phyloP scores from a whole-genome alignment of 805 yeast genomes.

The Yarrowia sp. region DNA sequence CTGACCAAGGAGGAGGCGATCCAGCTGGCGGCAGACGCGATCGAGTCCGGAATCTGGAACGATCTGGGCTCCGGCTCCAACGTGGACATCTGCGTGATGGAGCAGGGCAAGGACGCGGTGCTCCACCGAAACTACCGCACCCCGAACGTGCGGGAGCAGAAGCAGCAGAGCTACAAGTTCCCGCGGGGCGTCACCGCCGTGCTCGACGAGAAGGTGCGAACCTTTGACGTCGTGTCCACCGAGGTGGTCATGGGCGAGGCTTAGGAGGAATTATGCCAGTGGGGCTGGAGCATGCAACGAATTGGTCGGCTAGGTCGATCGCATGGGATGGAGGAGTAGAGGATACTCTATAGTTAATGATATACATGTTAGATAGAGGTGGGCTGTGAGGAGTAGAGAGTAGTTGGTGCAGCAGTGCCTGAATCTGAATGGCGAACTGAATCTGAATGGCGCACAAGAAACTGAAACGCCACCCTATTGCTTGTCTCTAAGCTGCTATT shows the following conservation, averaged over 20 bases:
- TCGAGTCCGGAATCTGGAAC: conserved; percentile 97
- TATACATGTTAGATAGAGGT: conserved; percentile 1
- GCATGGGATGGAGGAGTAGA: not conserved
- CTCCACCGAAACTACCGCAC: conserved; percentile 82
- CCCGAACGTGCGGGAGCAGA: conserved; percentile 83
- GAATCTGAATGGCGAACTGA: too few species aligned
- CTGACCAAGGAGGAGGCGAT: conserved; percentile 88
- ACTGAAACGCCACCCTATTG: too few species aligned
- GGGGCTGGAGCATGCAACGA: too few species aligned
- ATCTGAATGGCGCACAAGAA: too few species aligned
- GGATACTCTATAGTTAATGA: conserved; percentile 4
- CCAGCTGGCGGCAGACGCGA: conserved; percentile 85
- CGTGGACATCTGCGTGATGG: conserved; percentile 97
- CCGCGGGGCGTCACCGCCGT: conserved; percentile 93
- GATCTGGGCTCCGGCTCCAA: conserved; percentile 98
- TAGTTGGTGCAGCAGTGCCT: too few species aligned
- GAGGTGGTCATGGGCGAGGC: conserved; percentile 44
- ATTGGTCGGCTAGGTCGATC: too few species aligned
- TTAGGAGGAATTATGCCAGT: too few species aligned
- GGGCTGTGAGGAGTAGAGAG: not conserved
- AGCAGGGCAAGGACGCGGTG: conserved; percentile 71
- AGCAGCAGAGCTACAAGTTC: conserved; percentile 80
- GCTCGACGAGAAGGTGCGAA: conserved; percentile 61
- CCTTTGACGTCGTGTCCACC: conserved; percentile 58
- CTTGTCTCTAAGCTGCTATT: too few species aligned